A percentile compares a stretch with the other conserved stretches of the same genome.
phyloP scores from a whole-genome alignment of 257 asterid species.

The Solanum bulbocastanum region DNA sequence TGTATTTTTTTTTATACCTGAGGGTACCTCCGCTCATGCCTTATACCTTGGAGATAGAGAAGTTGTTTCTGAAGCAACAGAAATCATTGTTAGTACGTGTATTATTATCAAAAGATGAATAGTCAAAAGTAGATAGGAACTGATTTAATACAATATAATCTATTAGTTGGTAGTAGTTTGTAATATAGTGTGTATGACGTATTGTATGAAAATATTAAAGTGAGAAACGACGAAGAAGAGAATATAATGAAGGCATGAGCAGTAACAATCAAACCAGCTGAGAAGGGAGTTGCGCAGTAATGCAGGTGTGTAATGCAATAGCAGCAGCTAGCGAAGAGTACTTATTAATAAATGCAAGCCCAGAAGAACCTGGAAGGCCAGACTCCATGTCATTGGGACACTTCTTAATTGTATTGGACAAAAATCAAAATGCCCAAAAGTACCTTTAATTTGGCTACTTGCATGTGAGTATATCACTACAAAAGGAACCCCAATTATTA shows the following conservation, averaged over 20 bases:
- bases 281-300: neutral
- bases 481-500: too few relatives aligned
- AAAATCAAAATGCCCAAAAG: neutral
- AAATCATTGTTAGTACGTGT: neutral
- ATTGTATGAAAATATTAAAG: neutral
- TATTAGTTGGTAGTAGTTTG: neutral
- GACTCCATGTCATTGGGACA: conserved; percentile 14
- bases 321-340: neutral
- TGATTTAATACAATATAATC: neutral
- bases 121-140: neutral
- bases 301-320: neutral
- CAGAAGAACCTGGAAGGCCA: neutral
- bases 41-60: neutral
- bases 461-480: neutral
- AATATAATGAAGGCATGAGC: neutral
- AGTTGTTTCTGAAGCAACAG: neutral
- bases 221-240: neutral
- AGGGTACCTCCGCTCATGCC: neutral
- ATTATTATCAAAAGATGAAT: neutral
- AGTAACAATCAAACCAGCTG: neutral
- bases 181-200: neutral
- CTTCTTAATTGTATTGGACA: conserved; percentile 7
- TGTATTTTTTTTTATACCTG: neutral
- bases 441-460: neutral
- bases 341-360: neutral